Percentiles rank a stretch among this genome's conserved stretches.
These are phyloP conservation scores for Neltuma alba DNA, from an alignment of 306 rosid species.

Conservation along the genomic window DNA sequence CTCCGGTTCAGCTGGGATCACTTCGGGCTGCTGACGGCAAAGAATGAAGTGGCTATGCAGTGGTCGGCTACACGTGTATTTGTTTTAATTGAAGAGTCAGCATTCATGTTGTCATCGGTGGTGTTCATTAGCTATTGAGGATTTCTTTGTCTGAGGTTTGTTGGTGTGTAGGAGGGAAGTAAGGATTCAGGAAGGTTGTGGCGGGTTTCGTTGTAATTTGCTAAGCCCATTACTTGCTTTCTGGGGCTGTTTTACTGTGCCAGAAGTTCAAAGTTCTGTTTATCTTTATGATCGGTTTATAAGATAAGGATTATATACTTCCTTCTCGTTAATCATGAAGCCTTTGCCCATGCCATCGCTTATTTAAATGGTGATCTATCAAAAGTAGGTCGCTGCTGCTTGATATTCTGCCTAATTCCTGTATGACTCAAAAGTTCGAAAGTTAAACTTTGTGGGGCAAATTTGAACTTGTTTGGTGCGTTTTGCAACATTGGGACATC, in stretches of 20 bases:
- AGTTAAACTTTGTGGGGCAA: too few species aligned
- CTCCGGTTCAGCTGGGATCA: constrained; percentile 95
- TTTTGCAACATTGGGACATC: too few species aligned
- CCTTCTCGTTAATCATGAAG: background rate
- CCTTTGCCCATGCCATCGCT: background rate
- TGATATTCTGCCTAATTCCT: too few species aligned
- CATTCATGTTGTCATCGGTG: constrained; percentile 11
- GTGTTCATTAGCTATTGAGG: constrained; percentile 26
- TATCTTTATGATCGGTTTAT: constrained; percentile 10
- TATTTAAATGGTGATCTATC: background rate
- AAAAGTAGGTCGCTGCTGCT: background rate
- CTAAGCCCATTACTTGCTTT: constrained; percentile 17
- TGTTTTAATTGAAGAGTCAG: constrained; percentile 24
- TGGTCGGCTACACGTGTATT: background rate
- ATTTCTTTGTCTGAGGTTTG: constrained; percentile 23
- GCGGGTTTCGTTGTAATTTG: constrained; percentile 29
- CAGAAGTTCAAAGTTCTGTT: constrained; percentile 7
- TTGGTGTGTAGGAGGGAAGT: constrained; percentile 13
- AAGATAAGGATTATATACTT: constrained; percentile 1
- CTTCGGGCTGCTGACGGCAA: constrained; percentile 94
- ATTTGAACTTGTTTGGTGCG: too few species aligned
- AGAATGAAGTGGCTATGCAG: constrained; percentile 52
- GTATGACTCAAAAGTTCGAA: too few species aligned
- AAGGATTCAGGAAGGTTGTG: constrained; percentile 1
- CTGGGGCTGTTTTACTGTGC: constrained; percentile 22